Evolutionary conservation across 2,329 filamentous ascomycete genomes (phyloP).

Genomic region (Pseudogymnoascus pannorum): DNA sequence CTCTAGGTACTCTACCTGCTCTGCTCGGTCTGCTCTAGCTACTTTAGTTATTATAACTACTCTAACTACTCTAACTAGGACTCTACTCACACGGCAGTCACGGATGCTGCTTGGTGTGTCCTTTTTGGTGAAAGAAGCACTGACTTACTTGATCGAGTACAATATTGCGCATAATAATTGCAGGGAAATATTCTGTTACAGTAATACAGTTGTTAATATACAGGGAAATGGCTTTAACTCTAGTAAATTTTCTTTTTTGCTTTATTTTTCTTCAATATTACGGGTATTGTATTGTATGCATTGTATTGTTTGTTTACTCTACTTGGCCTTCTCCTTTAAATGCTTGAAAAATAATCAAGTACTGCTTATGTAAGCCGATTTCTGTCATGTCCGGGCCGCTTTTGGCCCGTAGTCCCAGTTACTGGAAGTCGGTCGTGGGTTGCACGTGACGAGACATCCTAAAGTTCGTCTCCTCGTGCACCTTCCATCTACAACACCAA

Average conservation of each 20-base stretch:
- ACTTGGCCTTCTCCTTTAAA: too few relatives aligned
- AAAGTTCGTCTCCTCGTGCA: conserved; percentile 6
- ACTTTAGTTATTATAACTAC: neutral
- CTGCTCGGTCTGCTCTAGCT: too few relatives aligned
- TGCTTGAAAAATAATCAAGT: too few relatives aligned
- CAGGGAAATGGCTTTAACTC: neutral
- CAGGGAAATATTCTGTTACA: neutral
- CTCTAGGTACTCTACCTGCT: neutral
- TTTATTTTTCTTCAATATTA: neutral
- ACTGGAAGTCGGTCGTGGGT: neutral
- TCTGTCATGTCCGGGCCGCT: neutral
- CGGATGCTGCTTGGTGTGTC: neutral
- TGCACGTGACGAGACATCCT: neutral
- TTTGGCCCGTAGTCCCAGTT: neutral
- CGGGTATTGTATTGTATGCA: neutral
- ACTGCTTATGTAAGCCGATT: neutral
- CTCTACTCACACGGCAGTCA: neutral
- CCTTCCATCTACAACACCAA: neutral
- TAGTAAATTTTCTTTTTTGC: neutral
- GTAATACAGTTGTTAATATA: neutral
- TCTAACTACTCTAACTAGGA: neutral
- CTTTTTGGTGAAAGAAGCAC: neutral
- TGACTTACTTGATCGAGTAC: neutral
- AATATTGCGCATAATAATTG: too few relatives aligned
- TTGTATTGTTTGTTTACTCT: neutral